Conservation (phyloP, 2,329 filamentous ascomycete genomes). For the Trichoderma cornu-damae region DNA sequence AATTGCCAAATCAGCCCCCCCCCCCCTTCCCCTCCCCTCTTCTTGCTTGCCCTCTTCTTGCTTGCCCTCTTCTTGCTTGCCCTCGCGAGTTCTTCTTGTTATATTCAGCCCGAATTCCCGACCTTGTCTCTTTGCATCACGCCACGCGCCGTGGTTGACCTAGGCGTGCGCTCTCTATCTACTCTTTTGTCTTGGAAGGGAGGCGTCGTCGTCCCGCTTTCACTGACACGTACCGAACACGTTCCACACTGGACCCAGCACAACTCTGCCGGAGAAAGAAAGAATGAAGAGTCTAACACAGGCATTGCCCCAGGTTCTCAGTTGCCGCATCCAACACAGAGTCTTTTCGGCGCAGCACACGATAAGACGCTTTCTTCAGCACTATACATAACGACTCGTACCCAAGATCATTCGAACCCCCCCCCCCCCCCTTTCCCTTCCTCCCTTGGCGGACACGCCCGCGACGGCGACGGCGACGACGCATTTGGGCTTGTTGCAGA, state of each 20-base stretch:
- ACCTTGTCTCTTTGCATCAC: background rate
- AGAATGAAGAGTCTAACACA: constrained; percentile 14
- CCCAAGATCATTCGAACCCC: no score
- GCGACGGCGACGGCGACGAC: background rate
- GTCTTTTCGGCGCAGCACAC: no score
- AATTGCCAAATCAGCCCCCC: background rate
- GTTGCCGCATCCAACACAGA: background rate
- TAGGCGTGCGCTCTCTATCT: no score
- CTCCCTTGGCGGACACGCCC: background rate
- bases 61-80: constrained; percentile 5
- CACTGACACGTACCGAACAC: background rate
- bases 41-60: background rate
- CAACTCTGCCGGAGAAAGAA: background rate
- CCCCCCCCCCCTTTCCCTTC: no score
- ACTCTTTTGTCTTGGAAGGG: constrained; percentile 5
- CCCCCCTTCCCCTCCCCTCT: background rate
- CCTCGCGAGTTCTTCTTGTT: background rate
- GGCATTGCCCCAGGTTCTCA: constrained; percentile 13
- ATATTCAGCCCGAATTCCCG: background rate
- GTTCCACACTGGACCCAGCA: background rate
- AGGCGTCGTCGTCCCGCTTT: constrained; percentile 10
- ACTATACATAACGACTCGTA: no score
- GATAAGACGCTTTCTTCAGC: no score
- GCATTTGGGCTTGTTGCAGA: background rate
- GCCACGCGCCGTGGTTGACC: constrained; percentile 6